Base-by-base conservation (phyloP, 2,329 filamentous ascomycete genomes). In the Annulohypoxylon truncatum region DNA sequence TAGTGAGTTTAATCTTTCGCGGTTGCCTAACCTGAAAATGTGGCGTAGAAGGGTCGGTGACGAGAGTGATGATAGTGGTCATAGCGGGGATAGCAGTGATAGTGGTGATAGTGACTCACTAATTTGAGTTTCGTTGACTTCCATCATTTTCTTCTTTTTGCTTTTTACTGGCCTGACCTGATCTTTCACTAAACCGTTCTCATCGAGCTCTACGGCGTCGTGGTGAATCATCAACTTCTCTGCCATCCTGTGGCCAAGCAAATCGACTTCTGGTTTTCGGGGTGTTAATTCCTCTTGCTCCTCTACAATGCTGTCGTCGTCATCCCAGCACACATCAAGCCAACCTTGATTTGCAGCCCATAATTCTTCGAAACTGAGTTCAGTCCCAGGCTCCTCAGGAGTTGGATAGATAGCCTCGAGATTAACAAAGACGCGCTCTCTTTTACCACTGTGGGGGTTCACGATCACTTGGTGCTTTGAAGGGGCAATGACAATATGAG, bases 291-390 rank as follows among this genome's bases (percentile, higher is more conserved):
- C 68, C 47, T 64, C 47, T 38, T 66, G 64, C 42, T 70, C 60
- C 22, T 75, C 71, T 24, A 65, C 48, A 9, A 71, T 53, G 63
- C 61, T 66, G 28, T 83, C 81, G 28, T 83, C 81, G 4, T 83
- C 80, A 24, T 84, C 81, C 88, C 88, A 91, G 15, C 82, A 79
- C 47, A 82, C 82, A 68, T 87, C 81, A 31, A 92, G 79, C 82
- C 89, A 90, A 0, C 95, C 95, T 61, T 92, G 87, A 70, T 88
- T 88, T 42, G 85, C 85, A 28, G 95, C 95, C 80, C 94, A 89
- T 20, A 99, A 81, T 79, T 99, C 96, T 77, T 99, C 96, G 75
- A 98, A 97, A 74, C 92, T 95, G 67, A 92, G 85, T 78, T 97
- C 95, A 29, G 89, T 89, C 2, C 87, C 88, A 1, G 89, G 85